These are phyloP conservation scores for Saururus chinensis DNA, from an alignment of 164 flowering plant genomes.

Conservation along the genomic window DNA sequence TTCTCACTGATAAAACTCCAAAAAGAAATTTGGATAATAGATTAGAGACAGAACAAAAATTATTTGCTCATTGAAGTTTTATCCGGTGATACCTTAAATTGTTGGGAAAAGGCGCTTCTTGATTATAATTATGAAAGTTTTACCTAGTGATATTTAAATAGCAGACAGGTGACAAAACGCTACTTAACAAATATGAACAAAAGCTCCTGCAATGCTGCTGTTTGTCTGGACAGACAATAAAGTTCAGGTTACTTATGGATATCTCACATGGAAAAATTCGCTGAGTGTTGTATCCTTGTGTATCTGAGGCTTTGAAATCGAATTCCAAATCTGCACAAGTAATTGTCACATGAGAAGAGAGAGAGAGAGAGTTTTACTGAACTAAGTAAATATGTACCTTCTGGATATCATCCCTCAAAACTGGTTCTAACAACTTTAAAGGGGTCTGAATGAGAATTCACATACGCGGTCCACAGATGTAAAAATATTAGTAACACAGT, in stretches of 20 bases:
- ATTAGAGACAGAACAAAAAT: too few relatives aligned
- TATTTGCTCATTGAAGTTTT: too few relatives aligned
- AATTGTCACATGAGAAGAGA: conserved; percentile 3
- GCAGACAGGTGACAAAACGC: too few relatives aligned
- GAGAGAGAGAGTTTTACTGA: neutral
- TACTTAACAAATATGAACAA: conserved; percentile 1
- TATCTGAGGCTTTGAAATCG: conserved; percentile 81
- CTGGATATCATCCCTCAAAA: conserved; percentile 88
- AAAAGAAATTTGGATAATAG: too few relatives aligned
- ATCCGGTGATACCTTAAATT: too few relatives aligned
- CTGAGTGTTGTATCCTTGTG: conserved; percentile 83
- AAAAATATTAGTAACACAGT: neutral
- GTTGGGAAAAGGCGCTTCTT: too few relatives aligned
- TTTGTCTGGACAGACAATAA: neutral
- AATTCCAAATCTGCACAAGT: conserved; percentile 77
- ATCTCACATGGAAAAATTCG: conserved; percentile 86
- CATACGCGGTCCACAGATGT: too few relatives aligned
- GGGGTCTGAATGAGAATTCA: conserved; percentile 53
- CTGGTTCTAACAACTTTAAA: conserved; percentile 85
- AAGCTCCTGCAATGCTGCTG: neutral
- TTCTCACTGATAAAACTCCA: too few relatives aligned
- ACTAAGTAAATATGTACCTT: conserved; percentile 34
- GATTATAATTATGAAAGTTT: too few relatives aligned
- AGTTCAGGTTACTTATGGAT: neutral
- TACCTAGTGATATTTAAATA: too few relatives aligned